Conservation (phyloP, 805 yeast genomes). For the Tetrapisispora phaffii region DNA sequence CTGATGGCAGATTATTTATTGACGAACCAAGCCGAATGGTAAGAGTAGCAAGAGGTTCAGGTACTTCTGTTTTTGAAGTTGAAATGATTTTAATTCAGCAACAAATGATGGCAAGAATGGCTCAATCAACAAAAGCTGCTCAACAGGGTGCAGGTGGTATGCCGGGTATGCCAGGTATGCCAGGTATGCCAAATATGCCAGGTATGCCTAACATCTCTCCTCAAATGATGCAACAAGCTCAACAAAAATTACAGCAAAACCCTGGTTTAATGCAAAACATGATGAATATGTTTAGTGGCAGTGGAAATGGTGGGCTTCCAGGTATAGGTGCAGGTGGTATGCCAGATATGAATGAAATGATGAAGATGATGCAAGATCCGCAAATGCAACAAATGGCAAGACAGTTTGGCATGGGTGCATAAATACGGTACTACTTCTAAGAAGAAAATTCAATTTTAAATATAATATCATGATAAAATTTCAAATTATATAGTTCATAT, state of each 20-base stretch:
- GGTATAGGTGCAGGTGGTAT: slow-evolving; percentile 43
- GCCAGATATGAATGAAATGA: slow-evolving; percentile 59
- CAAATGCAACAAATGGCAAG: slow-evolving; percentile 40
- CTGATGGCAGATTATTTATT: slow-evolving; percentile 74
- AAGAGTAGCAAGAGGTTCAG: slow-evolving; percentile 90
- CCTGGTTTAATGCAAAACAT: slow-evolving; percentile 68
- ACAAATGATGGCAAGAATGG: slow-evolving; percentile 90
- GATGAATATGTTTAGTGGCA: slow-evolving; percentile 62
- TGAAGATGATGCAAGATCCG: slow-evolving; percentile 48
- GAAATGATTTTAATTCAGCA: slow-evolving; percentile 89
- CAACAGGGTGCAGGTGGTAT: slow-evolving; percentile 32
- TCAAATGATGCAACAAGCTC: slow-evolving; percentile 39
- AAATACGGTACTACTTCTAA: background rate
- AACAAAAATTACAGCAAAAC: slow-evolving; percentile 56
- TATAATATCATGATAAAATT: background rate
- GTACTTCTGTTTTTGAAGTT: slow-evolving; percentile 84
- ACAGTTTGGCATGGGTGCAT: slow-evolving; percentile 35
- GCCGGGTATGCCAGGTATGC: slow-evolving; percentile 51
- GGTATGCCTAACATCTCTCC: slow-evolving; percentile 39
- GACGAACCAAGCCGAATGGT: slow-evolving; percentile 78
- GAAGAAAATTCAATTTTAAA: background rate
- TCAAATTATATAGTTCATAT: background rate
- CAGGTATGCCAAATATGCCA: slow-evolving; percentile 47
- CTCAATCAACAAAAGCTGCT: slow-evolving; percentile 50
- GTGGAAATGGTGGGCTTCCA: slow-evolving; percentile 34